phyloP scores from a whole-genome alignment of 78 protist genomes.

The Dictyostelium citrinum region DNA sequence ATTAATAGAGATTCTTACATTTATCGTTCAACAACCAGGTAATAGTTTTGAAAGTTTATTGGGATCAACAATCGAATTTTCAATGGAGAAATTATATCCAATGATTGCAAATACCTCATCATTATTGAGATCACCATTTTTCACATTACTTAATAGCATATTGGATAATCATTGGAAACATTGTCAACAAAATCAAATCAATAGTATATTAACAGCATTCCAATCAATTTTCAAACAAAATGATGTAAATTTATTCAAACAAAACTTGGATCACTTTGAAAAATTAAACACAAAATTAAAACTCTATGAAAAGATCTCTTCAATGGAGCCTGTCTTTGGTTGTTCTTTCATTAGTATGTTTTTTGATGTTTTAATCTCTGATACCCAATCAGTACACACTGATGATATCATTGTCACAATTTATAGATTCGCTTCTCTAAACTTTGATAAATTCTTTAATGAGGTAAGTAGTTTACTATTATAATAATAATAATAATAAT shows the following conservation, averaged over 20 bases:
- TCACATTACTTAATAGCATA: conserved; percentile 13
- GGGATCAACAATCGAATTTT: not conserved
- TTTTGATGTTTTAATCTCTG: conserved; percentile 20
- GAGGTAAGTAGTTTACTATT: conserved; percentile 9
- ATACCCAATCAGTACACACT: conserved; percentile 9
- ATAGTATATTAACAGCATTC: conserved; percentile 10
- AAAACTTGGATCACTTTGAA: conserved; percentile 47
- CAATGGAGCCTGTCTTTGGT: conserved; percentile 39
- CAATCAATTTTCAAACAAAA: conserved; percentile 52
- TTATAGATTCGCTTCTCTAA: conserved; percentile 39
- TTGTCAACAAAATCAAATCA: not conserved
- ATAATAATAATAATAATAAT: not conserved
- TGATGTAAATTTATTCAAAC: conserved; percentile 69
- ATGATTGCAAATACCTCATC: conserved; percentile 3
- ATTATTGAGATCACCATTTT: conserved; percentile 12
- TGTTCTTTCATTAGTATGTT: conserved; percentile 27
- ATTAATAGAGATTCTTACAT: conserved; percentile 40
- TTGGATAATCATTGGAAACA: conserved; percentile 59
- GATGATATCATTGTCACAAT: conserved; percentile 45
- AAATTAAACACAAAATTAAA: conserved; percentile 24
- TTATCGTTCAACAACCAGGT: conserved; percentile 28
- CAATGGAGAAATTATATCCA: conserved; percentile 57
- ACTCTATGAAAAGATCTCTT: conserved; percentile 45
- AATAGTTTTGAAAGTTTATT: conserved; percentile 37
- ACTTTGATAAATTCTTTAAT: conserved; percentile 53